Base-by-base conservation (phyloP, 352 stramenopile genomes). In the Peronospora tabacina region DNA sequence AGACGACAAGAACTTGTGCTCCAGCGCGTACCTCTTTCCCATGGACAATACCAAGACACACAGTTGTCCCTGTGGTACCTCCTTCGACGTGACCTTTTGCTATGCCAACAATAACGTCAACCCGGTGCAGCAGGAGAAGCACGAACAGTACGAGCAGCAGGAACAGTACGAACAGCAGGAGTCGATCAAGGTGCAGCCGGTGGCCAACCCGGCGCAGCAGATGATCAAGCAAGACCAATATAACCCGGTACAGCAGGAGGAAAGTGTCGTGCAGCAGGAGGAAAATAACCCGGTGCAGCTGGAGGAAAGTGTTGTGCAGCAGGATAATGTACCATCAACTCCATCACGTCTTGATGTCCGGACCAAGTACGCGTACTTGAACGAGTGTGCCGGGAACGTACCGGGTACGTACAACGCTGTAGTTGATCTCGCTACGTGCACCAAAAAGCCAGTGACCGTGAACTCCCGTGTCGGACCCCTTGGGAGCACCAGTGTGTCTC, bases 31-130 rank as follows among this genome's bases (percentile, higher is more conserved):
- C 60, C 59, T 74, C 12, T 89, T 61, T 54, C 77, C 77, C 5
- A 60, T 38, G 44, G 77, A 85, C 53, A 60, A 86, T 50, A 62
- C 46, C 36, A 89, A 89, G 65, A 88, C 66, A n/a, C 74, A 77
- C 60, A 65, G 64, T 38, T 89, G 77, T 20, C 62, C 68, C 0
- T 37, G 28, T 2, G 58, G 51, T 15, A 67, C 63, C 3, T 56
- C 56, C 7, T 68, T 75, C 34, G 63, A 79, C 12, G 66, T 89
- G 2, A 68, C 67, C 8, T 89, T 85, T 47, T 89, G 77, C 44
- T 74, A 65, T 12, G 10, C 5, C 1, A 30, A n/a, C 32, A 43
- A 49, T 58, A 30, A 24, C 32, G 32, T 15, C 15, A 52, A 54
- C 32, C 13, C 1, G 40, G 58, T 0, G 22, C 2, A 6, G 2